Evolutionary conservation across 345 rosid species (phyloP).

Genomic region (Citrus sp.): DNA sequence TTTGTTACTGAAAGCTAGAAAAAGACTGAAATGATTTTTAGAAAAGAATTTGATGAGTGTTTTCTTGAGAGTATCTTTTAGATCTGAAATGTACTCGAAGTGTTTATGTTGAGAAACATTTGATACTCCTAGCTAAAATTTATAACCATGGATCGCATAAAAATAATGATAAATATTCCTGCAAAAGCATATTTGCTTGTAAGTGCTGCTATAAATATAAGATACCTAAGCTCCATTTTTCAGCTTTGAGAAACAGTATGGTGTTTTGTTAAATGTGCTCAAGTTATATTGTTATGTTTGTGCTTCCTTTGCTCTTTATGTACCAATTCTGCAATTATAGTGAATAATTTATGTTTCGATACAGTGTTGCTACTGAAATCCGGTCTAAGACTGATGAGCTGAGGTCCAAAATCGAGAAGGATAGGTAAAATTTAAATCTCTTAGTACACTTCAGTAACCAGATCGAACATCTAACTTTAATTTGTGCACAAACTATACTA

Average conservation of each 20-base stretch:
- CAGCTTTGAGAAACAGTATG: neutral
- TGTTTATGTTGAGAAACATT: neutral
- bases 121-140: neutral
- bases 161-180: neutral
- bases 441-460: neutral
- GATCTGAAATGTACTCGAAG: neutral
- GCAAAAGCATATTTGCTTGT: neutral
- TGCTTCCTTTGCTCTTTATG: neutral
- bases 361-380: slow-evolving; percentile 69
- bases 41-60: neutral
- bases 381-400: slow-evolving; percentile 64
- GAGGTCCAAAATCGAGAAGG: slow-evolving; percentile 72
- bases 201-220: neutral
- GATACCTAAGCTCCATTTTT: neutral
- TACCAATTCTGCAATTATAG: neutral
- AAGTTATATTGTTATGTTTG: neutral
- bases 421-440: slow-evolving; percentile 44
- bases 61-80: neutral
- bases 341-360: slow-evolving; percentile 15
- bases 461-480: neutral
- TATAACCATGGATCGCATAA: neutral
- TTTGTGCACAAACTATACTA: neutral
- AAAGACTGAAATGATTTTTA: neutral
- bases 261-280: neutral
- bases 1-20: neutral